Conservation (phyloP, 2,329 filamentous ascomycete genomes). For the Rhinocladiella mackenziei region DNA sequence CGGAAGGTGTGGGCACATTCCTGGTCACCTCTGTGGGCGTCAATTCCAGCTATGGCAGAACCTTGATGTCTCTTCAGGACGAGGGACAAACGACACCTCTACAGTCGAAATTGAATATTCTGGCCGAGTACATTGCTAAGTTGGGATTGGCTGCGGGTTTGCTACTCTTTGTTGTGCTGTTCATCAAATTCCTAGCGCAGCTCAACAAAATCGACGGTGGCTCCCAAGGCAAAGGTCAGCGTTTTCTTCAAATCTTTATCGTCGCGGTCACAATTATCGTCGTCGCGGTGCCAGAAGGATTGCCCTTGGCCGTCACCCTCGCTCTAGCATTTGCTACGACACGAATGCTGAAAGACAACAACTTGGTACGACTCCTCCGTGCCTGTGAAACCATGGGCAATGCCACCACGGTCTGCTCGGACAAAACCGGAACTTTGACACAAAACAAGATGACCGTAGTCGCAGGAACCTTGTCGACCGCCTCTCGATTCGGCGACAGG, state of each 20-base stretch:
- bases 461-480: conserved; percentile 52
- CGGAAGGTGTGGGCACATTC: conserved; percentile 71
- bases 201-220: conserved; percentile 50
- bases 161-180: conserved; percentile 70
- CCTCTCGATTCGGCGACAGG: conserved; percentile 43
- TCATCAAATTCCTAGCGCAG: conserved; percentile 70
- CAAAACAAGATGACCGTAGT: conserved; percentile 62
- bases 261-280: conserved; percentile 58
- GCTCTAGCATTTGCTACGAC: conserved; percentile 61
- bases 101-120: conserved; percentile 70
- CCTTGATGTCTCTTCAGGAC: conserved; percentile 71
- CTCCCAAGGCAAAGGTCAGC: conserved; percentile 51
- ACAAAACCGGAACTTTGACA: conserved; percentile 64
- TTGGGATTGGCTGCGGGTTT: conserved; percentile 67
- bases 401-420: conserved; percentile 60
- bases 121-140: conserved; percentile 78
- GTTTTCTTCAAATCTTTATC: conserved; percentile 57
- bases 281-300: conserved; percentile 58
- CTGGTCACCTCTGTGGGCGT: conserved; percentile 70
- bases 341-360: conserved; percentile 61
- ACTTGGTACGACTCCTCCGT: conserved; percentile 56
- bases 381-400: conserved; percentile 64
- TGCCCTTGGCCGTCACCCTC: conserved; percentile 59
- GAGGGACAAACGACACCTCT: conserved; percentile 74
- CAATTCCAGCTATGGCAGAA: conserved; percentile 72